Conservation (phyloP, 176 grass and related monocot species). For the Juncus inflexus region DNA sequence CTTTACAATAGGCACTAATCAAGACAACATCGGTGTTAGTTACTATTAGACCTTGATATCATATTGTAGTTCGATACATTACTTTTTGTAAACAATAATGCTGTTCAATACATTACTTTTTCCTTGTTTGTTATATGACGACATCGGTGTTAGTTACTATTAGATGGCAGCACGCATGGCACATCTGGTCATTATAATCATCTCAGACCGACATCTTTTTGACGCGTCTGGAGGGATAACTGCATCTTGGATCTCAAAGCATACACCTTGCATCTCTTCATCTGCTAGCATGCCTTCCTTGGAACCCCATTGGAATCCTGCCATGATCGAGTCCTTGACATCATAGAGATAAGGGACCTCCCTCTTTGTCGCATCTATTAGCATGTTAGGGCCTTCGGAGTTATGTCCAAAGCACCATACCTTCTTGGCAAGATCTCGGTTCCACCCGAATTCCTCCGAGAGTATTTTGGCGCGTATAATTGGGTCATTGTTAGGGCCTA, state of each 20-base stretch:
- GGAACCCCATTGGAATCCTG: conserved; percentile 13
- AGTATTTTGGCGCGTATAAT: background rate
- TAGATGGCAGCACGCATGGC: no score
- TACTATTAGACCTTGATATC: no score
- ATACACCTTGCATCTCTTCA: conserved; percentile 13
- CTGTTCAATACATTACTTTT: no score
- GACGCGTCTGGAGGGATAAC: background rate
- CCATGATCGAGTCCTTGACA: conserved; percentile 21
- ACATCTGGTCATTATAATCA: no score
- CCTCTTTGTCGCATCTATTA: no score
- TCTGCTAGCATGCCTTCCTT: conserved; percentile 14
- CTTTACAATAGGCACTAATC: no score
- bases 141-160: no score
- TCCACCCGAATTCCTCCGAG: conserved; percentile 15
- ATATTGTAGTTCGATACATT: no score
- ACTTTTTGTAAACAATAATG: no score
- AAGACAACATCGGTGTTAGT: no score
- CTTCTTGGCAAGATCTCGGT: conserved; percentile 11
- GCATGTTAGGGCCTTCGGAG: background rate
- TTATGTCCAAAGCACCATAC: conserved; percentile 20
- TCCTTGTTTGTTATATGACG: no score
- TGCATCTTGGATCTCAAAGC: conserved; percentile 12
- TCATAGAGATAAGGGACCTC: background rate
- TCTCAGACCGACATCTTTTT: no score
- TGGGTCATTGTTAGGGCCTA: background rate